These are phyloP conservation scores for Myochromella boudieri DNA, from an alignment of 768 basidiomycete species.

Conservation along the genomic window DNA sequence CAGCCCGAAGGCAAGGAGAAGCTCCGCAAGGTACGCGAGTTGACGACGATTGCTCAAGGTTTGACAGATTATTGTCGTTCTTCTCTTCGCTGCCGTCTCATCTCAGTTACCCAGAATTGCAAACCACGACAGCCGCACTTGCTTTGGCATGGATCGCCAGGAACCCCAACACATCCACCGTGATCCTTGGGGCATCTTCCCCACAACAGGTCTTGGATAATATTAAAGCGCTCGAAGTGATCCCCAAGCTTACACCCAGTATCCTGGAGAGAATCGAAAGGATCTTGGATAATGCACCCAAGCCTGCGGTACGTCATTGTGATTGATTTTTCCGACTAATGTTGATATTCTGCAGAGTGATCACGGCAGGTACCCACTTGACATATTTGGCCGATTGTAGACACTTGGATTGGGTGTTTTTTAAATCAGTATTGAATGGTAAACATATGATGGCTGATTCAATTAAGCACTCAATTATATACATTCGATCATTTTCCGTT, in stretches of 20 bases:
- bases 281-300: conserved; percentile 58
- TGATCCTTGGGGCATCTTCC: conserved; percentile 67
- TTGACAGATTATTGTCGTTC: not conserved
- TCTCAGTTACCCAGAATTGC: conserved; percentile 40
- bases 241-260: conserved; percentile 70
- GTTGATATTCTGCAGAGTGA: conserved; percentile 16
- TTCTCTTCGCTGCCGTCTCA: not conserved
- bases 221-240: conserved; percentile 67
- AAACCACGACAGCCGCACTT: conserved; percentile 59
- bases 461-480: too few relatives aligned
- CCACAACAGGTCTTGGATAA: conserved; percentile 66
- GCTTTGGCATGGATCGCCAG: conserved; percentile 76
- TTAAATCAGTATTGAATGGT: too few relatives aligned
- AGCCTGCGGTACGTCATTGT: conserved; percentile 31
- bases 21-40: conserved; percentile 64
- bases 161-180: conserved; percentile 64
- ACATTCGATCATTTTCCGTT: too few relatives aligned
- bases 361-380: conserved; percentile 21
- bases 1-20: conserved; percentile 58
- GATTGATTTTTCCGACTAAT: not conserved
- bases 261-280: conserved; percentile 66
- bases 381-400: conserved; percentile 19
- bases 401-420: too few relatives aligned
- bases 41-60: conserved; percentile 63
- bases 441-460: too few relatives aligned